A percentile compares a stretch with the other conserved stretches of the same genome.
phyloP scores from a whole-genome alignment of 2,329 filamentous ascomycete species.

The Xylariaceae sp. region DNA sequence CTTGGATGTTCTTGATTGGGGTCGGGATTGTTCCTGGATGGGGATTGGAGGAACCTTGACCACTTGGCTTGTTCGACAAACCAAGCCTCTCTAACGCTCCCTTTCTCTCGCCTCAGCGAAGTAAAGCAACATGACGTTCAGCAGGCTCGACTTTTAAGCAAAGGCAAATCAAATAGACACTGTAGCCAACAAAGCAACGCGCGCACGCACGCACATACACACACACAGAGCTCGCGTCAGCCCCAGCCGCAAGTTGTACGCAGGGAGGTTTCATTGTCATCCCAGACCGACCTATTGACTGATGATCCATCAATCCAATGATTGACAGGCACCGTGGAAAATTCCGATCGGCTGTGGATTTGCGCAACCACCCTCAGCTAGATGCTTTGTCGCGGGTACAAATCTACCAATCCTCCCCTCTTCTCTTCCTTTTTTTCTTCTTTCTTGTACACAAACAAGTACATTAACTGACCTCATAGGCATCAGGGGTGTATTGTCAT shows the following conservation, averaged over 20 bases:
- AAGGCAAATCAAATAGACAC: conserved; percentile 18
- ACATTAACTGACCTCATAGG: too few species aligned
- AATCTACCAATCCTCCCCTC: conserved; percentile 2
- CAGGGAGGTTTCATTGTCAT: conserved; percentile 26
- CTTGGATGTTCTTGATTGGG: conserved; percentile 26
- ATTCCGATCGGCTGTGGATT: conserved; percentile 13
- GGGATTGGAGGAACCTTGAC: conserved; percentile 38
- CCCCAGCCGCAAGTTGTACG: conserved; percentile 25
- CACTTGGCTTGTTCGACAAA: conserved; percentile 35
- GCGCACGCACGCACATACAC: neutral
- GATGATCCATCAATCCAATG: conserved; percentile 17
- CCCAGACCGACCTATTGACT: conserved; percentile 8
- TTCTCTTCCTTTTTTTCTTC: conserved; percentile 2
- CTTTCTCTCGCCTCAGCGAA: conserved; percentile 5
- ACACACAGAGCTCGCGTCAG: conserved; percentile 21
- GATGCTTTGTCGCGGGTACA: conserved; percentile 20
- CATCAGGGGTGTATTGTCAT: too few species aligned
- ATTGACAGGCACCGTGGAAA: conserved; percentile 10
- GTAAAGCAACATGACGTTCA: conserved; percentile 8
- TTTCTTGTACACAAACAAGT: conserved; percentile 3
- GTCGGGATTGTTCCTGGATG: conserved; percentile 29
- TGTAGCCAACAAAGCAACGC: conserved; percentile 22
- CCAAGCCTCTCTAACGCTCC: conserved; percentile 7
- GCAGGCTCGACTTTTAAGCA: conserved; percentile 10
- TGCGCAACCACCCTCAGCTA: conserved; percentile 26